Evolutionary conservation across 2,329 filamentous ascomycete species (phyloP).

Genomic region (Immersiporthe knoxdaviesiana): DNA sequence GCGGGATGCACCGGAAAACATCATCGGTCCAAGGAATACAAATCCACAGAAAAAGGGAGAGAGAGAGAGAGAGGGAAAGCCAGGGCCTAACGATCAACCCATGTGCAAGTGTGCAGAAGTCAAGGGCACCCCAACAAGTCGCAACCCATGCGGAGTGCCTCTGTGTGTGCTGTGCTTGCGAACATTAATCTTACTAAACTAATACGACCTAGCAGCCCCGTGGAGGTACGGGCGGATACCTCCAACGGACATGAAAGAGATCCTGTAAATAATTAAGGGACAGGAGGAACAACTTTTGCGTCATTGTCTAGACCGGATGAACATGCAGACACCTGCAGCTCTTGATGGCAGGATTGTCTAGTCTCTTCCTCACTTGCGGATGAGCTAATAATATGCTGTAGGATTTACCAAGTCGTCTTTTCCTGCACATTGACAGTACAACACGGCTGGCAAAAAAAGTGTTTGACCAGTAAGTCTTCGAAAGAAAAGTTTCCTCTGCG

Average conservation of each 20-base stretch:
- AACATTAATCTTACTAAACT: neutral
- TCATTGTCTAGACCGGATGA: neutral
- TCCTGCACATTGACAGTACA: neutral
- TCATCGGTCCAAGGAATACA: too few relatives aligned
- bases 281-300: neutral
- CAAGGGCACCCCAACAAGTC: too few relatives aligned
- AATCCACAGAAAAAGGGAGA: too few relatives aligned
- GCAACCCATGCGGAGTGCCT: neutral
- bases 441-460: neutral
- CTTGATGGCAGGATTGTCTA: neutral
- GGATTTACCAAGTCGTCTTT: neutral
- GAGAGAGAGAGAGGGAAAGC: neutral
- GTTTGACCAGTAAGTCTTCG: neutral
- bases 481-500: too few relatives aligned
- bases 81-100: neutral
- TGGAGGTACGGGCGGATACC: neutral
- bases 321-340: neutral
- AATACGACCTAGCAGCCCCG: neutral
- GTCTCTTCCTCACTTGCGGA: neutral
- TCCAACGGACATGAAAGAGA: neutral
- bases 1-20: neutral
- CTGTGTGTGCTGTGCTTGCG: neutral
- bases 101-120: neutral
- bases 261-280: neutral
- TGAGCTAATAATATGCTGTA: neutral